Percentiles rank a stretch among this genome's conserved stretches.
phyloP scores from a whole-genome alignment of 1,284 basidiomycete genomes.

The Cryptococcus sp. region DNA sequence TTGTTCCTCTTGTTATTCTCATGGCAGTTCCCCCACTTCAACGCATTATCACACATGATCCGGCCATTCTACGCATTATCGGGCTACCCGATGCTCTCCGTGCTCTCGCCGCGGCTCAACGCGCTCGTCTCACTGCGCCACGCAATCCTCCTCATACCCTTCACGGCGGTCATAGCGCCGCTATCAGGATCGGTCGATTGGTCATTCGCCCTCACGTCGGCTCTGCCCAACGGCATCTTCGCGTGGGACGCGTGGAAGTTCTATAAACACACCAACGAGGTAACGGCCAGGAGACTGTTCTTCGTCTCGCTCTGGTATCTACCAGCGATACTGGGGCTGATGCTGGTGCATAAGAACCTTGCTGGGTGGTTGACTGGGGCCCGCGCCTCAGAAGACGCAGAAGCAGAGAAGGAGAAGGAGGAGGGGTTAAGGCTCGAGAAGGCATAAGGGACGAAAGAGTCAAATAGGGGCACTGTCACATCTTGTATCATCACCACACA shows the following conservation, averaged over 20 bases:
- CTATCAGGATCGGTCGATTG: slow-evolving; percentile 84
- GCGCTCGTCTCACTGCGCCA: slow-evolving; percentile 84
- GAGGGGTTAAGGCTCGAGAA: slow-evolving; percentile 10
- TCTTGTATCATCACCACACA: neutral
- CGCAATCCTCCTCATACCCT: slow-evolving; percentile 72
- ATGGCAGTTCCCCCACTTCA: slow-evolving; percentile 99
- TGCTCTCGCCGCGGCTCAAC: slow-evolving; percentile 78
- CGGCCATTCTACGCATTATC: slow-evolving; percentile 88
- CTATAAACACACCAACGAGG: slow-evolving; percentile 67
- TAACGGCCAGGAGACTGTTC: slow-evolving; percentile 75
- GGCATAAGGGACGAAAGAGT: slow-evolving; percentile 8
- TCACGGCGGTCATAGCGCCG: slow-evolving; percentile 79
- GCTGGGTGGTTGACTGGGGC: slow-evolving; percentile 71
- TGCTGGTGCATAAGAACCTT: slow-evolving; percentile 91
- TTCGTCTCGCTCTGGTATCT: slow-evolving; percentile 88
- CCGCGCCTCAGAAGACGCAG: slow-evolving; percentile 7
- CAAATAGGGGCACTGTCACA: no score
- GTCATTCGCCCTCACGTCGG: slow-evolving; percentile 76
- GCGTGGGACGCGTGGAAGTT: slow-evolving; percentile 72
- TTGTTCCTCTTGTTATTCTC: slow-evolving; percentile 83
- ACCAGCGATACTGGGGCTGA: slow-evolving; percentile 83
- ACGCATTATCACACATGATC: slow-evolving; percentile 84
- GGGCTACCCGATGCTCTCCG: slow-evolving; percentile 91
- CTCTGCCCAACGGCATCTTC: slow-evolving; percentile 75
- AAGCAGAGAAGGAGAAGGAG: slow-evolving; percentile 42